These are phyloP conservation scores for Cerrena zonata DNA, from an alignment of 1,284 basidiomycete genomes.

Conservation along the genomic window DNA sequence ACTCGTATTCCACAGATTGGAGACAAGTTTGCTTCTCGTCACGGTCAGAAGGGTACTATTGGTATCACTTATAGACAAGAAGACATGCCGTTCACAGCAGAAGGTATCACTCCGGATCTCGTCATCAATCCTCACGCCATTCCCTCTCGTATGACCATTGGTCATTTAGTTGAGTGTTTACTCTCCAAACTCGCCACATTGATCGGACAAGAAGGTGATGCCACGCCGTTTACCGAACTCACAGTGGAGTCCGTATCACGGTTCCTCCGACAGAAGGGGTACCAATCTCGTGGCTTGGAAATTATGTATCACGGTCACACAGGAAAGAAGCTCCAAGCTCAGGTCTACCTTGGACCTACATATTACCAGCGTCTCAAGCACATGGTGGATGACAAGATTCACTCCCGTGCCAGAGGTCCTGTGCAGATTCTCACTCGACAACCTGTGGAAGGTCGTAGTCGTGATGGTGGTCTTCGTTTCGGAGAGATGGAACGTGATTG, in stretches of 20 bases:
- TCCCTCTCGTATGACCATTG: constrained; percentile 99
- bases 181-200: constrained; percentile 95
- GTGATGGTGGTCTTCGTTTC: constrained; percentile 98
- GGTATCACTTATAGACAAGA: constrained; percentile 99
- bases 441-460: constrained; percentile 97
- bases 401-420: constrained; percentile 93
- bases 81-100: constrained; percentile 98
- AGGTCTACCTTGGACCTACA: constrained; percentile 96
- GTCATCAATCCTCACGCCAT: constrained; percentile 99
- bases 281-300: constrained; percentile 93
- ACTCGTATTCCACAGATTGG: constrained; percentile 96
- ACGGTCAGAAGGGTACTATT: constrained; percentile 99
- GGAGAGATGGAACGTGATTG: constrained; percentile 99
- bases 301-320: constrained; percentile 99
- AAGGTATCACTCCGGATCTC: constrained; percentile 94
- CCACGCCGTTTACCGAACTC: constrained; percentile 96
- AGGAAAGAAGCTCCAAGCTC: constrained; percentile 92
- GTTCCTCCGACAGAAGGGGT: constrained; percentile 78
- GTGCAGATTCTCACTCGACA: constrained; percentile 97
- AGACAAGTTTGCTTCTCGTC: constrained; percentile 98
- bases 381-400: constrained; percentile 99
- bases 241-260: constrained; percentile 93
- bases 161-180: constrained; percentile 97
- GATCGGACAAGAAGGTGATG: constrained; percentile 94
- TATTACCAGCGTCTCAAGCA: constrained; percentile 99